phyloP scores from a whole-genome alignment of 768 basidiomycete species.

The Aureoboletus auriporus region DNA sequence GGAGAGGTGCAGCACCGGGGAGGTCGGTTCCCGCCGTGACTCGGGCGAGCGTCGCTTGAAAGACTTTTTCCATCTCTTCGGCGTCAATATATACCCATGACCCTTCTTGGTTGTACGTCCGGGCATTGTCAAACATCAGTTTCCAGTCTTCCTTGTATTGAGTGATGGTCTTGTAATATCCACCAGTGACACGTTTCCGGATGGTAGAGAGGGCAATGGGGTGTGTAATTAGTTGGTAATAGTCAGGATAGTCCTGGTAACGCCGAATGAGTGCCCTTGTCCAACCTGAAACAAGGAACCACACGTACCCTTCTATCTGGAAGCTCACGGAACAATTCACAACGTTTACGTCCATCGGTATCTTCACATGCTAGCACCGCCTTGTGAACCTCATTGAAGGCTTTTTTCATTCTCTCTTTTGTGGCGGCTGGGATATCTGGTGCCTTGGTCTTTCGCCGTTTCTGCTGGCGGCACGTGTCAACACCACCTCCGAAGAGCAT shows the following conservation, averaged over 20 bases:
- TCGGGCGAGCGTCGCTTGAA: slow-evolving; percentile 66
- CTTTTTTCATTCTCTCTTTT: slow-evolving; percentile 80
- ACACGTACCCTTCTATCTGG: slow-evolving; percentile 66
- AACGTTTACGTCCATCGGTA: slow-evolving; percentile 70
- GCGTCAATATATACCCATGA: slow-evolving; percentile 95
- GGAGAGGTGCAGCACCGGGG: slow-evolving; percentile 59
- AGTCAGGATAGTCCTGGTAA: slow-evolving; percentile 83
- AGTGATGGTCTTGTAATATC: slow-evolving; percentile 69
- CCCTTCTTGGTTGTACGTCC: slow-evolving; percentile 90
- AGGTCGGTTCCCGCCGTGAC: slow-evolving; percentile 64
- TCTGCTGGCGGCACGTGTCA: slow-evolving; percentile 40
- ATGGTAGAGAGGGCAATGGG: slow-evolving; percentile 89
- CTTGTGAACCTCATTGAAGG: slow-evolving; percentile 70
- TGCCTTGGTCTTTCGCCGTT: slow-evolving; percentile 78
- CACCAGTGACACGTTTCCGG: slow-evolving; percentile 65
- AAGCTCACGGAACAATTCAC: slow-evolving; percentile 85
- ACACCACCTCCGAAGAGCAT: background rate
- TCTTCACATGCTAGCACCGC: slow-evolving; percentile 73
- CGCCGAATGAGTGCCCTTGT: slow-evolving; percentile 9
- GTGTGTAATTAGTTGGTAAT: slow-evolving; percentile 81
- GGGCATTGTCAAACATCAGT: slow-evolving; percentile 92
- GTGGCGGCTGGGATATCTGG: slow-evolving; percentile 54
- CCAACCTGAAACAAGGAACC: background rate
- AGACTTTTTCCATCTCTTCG: slow-evolving; percentile 89
- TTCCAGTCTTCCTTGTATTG: slow-evolving; percentile 77